These are phyloP conservation scores for Globisporangium sylvaticum DNA, from an alignment of 352 stramenopile genomes.

Conservation along the genomic window DNA sequence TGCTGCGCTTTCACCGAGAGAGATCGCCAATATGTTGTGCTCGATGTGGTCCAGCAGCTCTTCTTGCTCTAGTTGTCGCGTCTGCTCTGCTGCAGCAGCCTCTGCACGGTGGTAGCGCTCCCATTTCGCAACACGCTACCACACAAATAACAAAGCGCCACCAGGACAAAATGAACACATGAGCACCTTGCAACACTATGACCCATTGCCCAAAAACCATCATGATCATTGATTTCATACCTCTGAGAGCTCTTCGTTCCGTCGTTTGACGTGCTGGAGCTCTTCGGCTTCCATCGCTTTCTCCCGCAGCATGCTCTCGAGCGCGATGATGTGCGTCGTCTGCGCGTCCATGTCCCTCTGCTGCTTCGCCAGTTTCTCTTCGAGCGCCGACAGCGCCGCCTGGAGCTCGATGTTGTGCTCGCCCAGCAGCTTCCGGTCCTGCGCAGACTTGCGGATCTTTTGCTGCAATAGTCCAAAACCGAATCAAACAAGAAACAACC, in stretches of 20 bases:
- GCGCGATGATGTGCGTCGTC: conserved; percentile 51
- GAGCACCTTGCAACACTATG: too few species aligned
- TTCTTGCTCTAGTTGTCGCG: conserved; percentile 45
- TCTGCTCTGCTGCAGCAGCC: conserved; percentile 25
- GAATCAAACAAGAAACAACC: background rate
- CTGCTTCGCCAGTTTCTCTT: conserved; percentile 40
- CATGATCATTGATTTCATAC: conserved; percentile 16
- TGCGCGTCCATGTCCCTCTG: conserved; percentile 57
- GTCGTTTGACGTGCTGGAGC: conserved; percentile 27
- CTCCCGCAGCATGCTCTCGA: conserved; percentile 54
- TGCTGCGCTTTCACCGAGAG: conserved; percentile 25
- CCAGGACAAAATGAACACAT: background rate
- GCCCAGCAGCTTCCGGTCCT: conserved; percentile 73
- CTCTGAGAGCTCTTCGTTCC: conserved; percentile 43
- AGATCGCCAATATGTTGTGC: conserved; percentile 27
- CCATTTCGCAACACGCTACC: conserved; percentile 54
- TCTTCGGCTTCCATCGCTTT: conserved; percentile 35
- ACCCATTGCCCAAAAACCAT: background rate
- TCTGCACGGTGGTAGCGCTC: conserved; percentile 52
- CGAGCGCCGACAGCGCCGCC: conserved; percentile 41
- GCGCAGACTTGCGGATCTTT: conserved; percentile 51
- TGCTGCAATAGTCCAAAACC: background rate
- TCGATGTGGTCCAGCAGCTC: conserved; percentile 53
- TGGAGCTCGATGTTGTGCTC: conserved; percentile 83
- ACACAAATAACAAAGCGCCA: background rate